Evolutionary conservation across 305 asterid species (phyloP).

Genomic region (Fraxinus floribunda): DNA sequence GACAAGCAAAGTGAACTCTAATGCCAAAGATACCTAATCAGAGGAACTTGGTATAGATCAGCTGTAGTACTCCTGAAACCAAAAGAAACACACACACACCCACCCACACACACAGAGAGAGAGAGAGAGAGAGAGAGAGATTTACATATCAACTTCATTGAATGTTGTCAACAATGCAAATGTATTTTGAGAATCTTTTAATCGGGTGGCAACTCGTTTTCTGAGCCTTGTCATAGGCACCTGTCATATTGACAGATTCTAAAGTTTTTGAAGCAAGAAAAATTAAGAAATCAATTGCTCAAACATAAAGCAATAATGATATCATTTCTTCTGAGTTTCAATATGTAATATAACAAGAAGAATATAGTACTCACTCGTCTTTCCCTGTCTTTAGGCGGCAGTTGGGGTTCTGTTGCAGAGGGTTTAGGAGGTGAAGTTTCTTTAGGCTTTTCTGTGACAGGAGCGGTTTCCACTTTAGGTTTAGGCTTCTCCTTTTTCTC

Average conservation of each 20-base stretch:
- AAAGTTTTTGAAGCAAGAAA: conserved; percentile 4
- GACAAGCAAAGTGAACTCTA: background rate
- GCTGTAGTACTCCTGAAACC: conserved; percentile 8
- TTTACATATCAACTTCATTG: conserved; percentile 98
- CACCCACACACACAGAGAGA: background rate
- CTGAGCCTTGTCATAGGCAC: conserved; percentile 98
- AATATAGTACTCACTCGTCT: conserved; percentile 63
- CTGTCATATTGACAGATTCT: conserved; percentile 37
- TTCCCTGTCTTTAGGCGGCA: conserved; percentile 98
- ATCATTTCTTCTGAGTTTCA: background rate
- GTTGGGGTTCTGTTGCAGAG: conserved; percentile 84
- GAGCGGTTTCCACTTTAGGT: conserved; percentile 51
- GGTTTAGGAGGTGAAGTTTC: conserved; percentile 50
- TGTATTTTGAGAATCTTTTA: conserved; percentile 98
- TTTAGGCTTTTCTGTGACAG: conserved; percentile 57
- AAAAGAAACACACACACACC: conserved; percentile 1
- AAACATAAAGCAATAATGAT: background rate
- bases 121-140: conserved; percentile 20
- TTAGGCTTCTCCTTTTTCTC: conserved; percentile 42
- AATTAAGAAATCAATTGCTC: background rate
- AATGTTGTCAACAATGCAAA: conserved; percentile 93
- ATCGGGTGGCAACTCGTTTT: conserved; percentile 84
- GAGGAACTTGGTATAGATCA: background rate
- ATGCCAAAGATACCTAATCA: background rate
- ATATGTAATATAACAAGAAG: background rate